Evolutionary conservation across 2,329 filamentous ascomycete genomes (phyloP).

Genomic region (Hypoxylon sp.): DNA sequence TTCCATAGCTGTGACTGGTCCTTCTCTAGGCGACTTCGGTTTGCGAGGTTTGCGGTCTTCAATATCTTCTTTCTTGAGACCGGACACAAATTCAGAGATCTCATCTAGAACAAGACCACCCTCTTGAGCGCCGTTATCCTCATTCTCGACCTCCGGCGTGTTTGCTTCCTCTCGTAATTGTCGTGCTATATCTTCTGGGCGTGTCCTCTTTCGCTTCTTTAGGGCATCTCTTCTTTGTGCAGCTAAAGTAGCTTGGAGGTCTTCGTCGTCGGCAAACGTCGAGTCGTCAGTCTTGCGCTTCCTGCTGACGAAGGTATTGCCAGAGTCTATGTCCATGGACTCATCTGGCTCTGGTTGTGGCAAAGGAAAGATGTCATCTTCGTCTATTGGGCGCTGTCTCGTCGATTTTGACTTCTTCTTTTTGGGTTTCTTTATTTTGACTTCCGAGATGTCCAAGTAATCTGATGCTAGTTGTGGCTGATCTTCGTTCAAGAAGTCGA

Average conservation of each 20-base stretch:
- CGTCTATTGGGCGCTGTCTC: slow-evolving; percentile 72
- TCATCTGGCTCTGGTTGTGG: slow-evolving; percentile 53
- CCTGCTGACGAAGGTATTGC: slow-evolving; percentile 56
- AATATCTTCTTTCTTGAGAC: slow-evolving; percentile 72
- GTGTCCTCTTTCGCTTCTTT: slow-evolving; percentile 88
- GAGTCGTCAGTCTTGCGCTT: slow-evolving; percentile 73
- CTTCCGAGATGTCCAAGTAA: slow-evolving; percentile 84
- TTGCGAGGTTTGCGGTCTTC: slow-evolving; percentile 63
- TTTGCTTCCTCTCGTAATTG: slow-evolving; percentile 75
- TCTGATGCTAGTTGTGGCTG: slow-evolving; percentile 76
- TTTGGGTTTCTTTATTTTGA: slow-evolving; percentile 95
- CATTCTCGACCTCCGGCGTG: slow-evolving; percentile 59
- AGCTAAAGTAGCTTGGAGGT: slow-evolving; percentile 85
- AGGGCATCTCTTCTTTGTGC: slow-evolving; percentile 83
- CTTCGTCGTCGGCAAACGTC: slow-evolving; percentile 87
- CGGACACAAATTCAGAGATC: slow-evolving; percentile 92
- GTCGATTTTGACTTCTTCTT: slow-evolving; percentile 86
- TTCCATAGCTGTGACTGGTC: slow-evolving; percentile 56
- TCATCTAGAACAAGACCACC: slow-evolving; percentile 90
- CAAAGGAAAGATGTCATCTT: slow-evolving; percentile 65
- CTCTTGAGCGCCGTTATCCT: slow-evolving; percentile 49
- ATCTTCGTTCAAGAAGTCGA: slow-evolving; percentile 71
- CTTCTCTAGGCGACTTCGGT: slow-evolving; percentile 49
- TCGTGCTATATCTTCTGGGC: slow-evolving; percentile 86
- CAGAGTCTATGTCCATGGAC: slow-evolving; percentile 80